phyloP scores from a whole-genome alignment of 2,329 filamentous ascomycete genomes.

The Mariannaea sp. region DNA sequence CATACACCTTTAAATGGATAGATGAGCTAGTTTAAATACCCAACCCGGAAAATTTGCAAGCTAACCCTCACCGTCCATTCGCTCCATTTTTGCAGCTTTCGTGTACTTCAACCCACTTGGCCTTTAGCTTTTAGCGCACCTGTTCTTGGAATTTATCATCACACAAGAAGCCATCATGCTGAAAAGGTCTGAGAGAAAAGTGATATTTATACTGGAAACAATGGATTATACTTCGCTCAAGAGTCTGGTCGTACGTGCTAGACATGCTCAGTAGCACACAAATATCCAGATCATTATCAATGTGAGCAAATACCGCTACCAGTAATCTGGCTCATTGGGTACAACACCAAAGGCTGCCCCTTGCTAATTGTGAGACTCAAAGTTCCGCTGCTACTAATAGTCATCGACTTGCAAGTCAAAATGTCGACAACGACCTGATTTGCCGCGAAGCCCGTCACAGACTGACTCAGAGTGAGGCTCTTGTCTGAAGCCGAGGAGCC shows the following conservation, averaged over 20 bases:
- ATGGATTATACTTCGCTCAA: too few relatives aligned
- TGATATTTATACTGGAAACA: too few relatives aligned
- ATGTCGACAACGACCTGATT: conserved; percentile 18
- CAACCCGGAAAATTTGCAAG: too few relatives aligned
- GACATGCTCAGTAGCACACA: background rate
- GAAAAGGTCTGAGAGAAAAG: too few relatives aligned
- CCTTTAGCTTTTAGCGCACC: too few relatives aligned
- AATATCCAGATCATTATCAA: background rate
- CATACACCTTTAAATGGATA: too few relatives aligned
- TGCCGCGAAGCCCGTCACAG: conserved; percentile 19
- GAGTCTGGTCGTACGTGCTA: background rate
- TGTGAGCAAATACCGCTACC: conserved; percentile 18
- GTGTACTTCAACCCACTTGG: too few relatives aligned
- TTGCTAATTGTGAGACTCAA: conserved; percentile 20
- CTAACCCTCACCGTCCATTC: too few relatives aligned
- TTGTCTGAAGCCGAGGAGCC: conserved; percentile 15
- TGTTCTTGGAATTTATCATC: too few relatives aligned
- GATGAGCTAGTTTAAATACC: too few relatives aligned
- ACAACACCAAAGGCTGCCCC: conserved; percentile 21
- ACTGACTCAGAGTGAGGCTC: background rate
- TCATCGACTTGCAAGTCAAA: conserved; percentile 10
- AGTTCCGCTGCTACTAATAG: conserved; percentile 9
- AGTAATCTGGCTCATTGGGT: conserved; percentile 19
- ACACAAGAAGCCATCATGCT: too few relatives aligned
- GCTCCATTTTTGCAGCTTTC: too few relatives aligned